Conservation (phyloP, 139 green algal species). For the Picochlorum sp. region DNA sequence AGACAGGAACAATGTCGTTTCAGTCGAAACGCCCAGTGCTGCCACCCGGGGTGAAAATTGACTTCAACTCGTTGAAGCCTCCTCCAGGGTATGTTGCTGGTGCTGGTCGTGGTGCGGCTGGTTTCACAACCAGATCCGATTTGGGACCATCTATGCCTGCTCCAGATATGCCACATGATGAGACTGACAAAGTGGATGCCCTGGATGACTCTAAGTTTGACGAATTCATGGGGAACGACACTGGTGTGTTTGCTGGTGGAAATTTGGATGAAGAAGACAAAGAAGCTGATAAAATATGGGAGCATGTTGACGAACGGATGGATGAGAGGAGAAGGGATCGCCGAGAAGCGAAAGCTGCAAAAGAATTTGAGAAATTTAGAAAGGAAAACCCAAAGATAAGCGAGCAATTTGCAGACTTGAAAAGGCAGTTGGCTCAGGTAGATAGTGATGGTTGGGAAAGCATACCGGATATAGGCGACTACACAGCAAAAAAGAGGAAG, state of each 20-base stretch:
- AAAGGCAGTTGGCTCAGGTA: conserved; percentile 80
- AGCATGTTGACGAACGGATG: conserved; percentile 85
- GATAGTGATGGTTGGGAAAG: conserved; percentile 64
- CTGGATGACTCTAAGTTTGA: conserved; percentile 86
- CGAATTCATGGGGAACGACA: conserved; percentile 92
- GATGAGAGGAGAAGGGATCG: conserved; percentile 68
- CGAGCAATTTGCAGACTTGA: conserved; percentile 96
- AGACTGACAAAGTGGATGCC: conserved; percentile 23
- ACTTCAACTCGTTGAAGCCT: conserved; percentile 70
- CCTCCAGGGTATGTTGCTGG: conserved; percentile 88
- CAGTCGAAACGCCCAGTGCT: background rate
- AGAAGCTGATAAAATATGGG: conserved; percentile 94
- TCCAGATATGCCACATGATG: conserved; percentile 16
- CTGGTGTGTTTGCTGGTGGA: conserved; percentile 65
- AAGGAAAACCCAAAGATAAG: conserved; percentile 95
- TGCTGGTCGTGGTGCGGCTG: conserved; percentile 85
- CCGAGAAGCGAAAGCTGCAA: conserved; percentile 77
- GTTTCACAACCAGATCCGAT: conserved; percentile 97
- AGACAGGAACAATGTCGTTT: too few relatives aligned
- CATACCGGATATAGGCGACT: conserved; percentile 97
- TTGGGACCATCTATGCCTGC: conserved; percentile 58
- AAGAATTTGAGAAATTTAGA: conserved; percentile 88
- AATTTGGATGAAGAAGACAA: conserved; percentile 68
- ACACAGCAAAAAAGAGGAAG: conserved; percentile 79
- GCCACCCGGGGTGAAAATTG: conserved; percentile 23